Evolutionary conservation across 768 basidiomycete genomes (phyloP).

Genomic region (Tubosaeta sp.): DNA sequence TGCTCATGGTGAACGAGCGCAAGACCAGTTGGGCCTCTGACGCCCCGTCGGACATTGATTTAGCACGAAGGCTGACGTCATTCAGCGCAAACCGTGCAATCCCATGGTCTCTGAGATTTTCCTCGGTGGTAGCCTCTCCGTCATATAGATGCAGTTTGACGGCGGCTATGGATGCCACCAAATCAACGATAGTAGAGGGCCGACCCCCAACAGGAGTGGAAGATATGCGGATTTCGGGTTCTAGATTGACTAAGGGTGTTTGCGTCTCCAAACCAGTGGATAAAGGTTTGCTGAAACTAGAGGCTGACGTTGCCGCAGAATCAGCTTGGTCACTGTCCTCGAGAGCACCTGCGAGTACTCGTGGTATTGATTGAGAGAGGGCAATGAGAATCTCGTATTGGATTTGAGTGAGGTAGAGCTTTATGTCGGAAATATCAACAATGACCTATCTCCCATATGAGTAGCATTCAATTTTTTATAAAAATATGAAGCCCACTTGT

Average conservation of each 20-base stretch:
- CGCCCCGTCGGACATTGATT: conserved; percentile 78
- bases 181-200: conserved; percentile 64
- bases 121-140: conserved; percentile 48
- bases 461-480: background rate
- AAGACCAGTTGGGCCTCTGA: conserved; percentile 82
- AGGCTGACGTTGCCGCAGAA: conserved; percentile 16
- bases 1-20: conserved; percentile 89
- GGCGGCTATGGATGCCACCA: conserved; percentile 63
- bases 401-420: conserved; percentile 74
- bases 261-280: conserved; percentile 3
- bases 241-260: conserved; percentile 21
- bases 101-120: conserved; percentile 67
- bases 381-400: conserved; percentile 74
- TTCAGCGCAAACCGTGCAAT: conserved; percentile 84
- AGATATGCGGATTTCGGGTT: conserved; percentile 53
- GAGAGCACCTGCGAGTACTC: conserved; percentile 49
- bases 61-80: conserved; percentile 72
- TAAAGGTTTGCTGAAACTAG: conserved; percentile 1
- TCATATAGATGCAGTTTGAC: conserved; percentile 89
- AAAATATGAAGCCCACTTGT: conserved; percentile 46
- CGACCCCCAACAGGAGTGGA: conserved; percentile 22
- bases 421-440: conserved; percentile 78
- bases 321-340: conserved; percentile 37
- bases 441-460: conserved; percentile 45
- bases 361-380: conserved; percentile 64